These are phyloP conservation scores for Colletotrichum camelliae DNA, from an alignment of 2,329 filamentous ascomycete species.

Conservation along the genomic window DNA sequence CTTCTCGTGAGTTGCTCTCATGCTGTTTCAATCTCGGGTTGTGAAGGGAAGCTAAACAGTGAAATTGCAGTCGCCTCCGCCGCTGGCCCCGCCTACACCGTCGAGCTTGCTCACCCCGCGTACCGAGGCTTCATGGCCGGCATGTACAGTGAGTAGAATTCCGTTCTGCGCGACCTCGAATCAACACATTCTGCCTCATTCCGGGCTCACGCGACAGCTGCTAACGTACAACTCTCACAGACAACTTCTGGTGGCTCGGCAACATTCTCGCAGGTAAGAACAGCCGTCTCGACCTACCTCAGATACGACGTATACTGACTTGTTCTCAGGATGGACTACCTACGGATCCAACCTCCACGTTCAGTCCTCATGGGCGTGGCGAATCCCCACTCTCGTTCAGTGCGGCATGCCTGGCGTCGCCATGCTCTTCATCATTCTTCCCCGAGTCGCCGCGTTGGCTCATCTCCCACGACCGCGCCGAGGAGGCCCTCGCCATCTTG, in stretches of 20 bases:
- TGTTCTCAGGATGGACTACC: conserved; percentile 51
- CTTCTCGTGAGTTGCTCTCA: conserved; percentile 36
- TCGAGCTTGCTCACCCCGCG: conserved; percentile 67
- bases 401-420: conserved; percentile 46
- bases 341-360: conserved; percentile 39
- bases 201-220: background rate
- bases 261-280: conserved; percentile 53
- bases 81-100: conserved; percentile 66
- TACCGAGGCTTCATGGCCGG: conserved; percentile 61
- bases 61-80: conserved; percentile 51
- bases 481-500: conserved; percentile 61
- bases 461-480: conserved; percentile 63
- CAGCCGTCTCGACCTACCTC: background rate
- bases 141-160: conserved; percentile 51
- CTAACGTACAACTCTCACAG: conserved; percentile 26
- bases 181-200: background rate
- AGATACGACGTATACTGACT: background rate
- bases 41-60: background rate
- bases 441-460: conserved; percentile 78
- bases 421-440: conserved; percentile 68
- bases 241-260: conserved; percentile 52
- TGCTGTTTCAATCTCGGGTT: background rate
- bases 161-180: background rate
- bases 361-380: conserved; percentile 55
- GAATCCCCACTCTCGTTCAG: conserved; percentile 62